A percentile compares a stretch with the other conserved stretches of the same genome.
Evolutionary conservation across 441 rosid species (phyloP).

Genomic region (Populus hybrid): DNA sequence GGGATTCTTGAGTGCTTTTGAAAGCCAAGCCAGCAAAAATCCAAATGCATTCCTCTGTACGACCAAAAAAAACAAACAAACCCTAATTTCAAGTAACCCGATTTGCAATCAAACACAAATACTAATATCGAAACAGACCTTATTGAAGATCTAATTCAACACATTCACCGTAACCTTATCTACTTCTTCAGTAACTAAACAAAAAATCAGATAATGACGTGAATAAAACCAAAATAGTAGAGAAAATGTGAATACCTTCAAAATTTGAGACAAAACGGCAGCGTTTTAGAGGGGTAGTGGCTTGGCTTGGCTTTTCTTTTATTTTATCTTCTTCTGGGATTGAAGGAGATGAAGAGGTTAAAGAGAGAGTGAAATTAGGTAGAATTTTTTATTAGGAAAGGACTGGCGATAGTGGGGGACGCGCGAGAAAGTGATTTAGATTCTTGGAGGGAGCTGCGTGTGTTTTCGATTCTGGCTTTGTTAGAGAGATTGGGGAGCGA

Average conservation of each 20-base stretch:
- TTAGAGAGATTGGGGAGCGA: conserved; percentile 3
- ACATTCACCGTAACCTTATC: conserved; percentile 7
- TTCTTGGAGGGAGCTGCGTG: conserved; percentile 23
- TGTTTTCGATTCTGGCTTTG: conserved; percentile 8
- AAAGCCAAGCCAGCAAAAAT: conserved; percentile 26
- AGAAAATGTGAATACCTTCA: conserved; percentile 16
- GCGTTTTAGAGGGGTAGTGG: conserved; percentile 11
- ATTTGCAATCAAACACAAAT: conserved; percentile 10
- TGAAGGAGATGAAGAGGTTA: conserved; percentile 11
- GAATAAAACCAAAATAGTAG: not conserved
- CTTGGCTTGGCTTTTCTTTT: too few species aligned
- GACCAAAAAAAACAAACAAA: conserved; percentile 41
- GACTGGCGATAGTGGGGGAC: conserved; percentile 13
- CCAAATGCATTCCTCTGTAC: conserved; percentile 53
- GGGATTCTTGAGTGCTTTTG: conserved; percentile 21
- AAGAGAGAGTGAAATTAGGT: not conserved
- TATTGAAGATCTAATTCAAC: conserved; percentile 19
- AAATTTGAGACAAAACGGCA: conserved; percentile 9
- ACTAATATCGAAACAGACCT: conserved; percentile 2
- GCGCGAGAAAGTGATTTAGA: conserved; percentile 20
- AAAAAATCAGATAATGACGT: not conserved
- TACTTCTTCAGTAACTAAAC: not conserved
- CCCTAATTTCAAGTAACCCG: conserved; percentile 9
- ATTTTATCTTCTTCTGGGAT: not conserved
- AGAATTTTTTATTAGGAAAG: not conserved